phyloP scores from a whole-genome alignment of 441 rosid genomes.

The Euphorbia celastroides region DNA sequence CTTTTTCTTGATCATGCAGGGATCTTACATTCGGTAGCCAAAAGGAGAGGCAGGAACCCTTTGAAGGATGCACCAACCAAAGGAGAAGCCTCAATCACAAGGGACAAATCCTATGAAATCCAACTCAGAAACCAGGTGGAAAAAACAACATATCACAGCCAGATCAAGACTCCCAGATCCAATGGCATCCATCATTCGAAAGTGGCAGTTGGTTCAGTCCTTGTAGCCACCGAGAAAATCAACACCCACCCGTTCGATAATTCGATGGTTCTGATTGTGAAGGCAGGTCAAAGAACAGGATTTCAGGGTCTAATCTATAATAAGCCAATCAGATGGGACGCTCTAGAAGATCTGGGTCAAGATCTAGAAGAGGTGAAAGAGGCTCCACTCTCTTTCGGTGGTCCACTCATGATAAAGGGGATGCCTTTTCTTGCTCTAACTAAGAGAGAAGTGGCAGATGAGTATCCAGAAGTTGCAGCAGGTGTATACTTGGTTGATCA shows the following conservation, averaged over 20 bases:
- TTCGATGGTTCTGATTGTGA: slow-evolving; percentile 64
- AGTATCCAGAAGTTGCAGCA: slow-evolving; percentile 48
- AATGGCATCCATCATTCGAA: slow-evolving; percentile 22
- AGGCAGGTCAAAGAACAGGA: slow-evolving; percentile 46
- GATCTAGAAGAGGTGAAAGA: slow-evolving; percentile 51
- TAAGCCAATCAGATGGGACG: slow-evolving; percentile 71
- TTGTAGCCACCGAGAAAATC: slow-evolving; percentile 61
- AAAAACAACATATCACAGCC: slow-evolving; percentile 25
- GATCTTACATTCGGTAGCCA: slow-evolving; percentile 34
- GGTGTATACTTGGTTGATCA: slow-evolving; percentile 77
- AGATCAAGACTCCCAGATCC: slow-evolving; percentile 32
- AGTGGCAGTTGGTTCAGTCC: slow-evolving; percentile 57
- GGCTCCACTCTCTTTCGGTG: slow-evolving; percentile 70
- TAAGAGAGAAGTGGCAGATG: slow-evolving; percentile 28
- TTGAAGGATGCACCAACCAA: slow-evolving; percentile 18
- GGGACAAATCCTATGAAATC: slow-evolving; percentile 49
- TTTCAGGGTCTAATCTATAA: slow-evolving; percentile 80
- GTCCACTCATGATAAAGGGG: slow-evolving; percentile 58
- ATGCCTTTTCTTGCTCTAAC: slow-evolving; percentile 66
- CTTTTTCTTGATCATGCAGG: slow-evolving; percentile 30
- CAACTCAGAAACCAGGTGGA: slow-evolving; percentile 35
- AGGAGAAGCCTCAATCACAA: slow-evolving; percentile 22
- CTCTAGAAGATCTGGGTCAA: slow-evolving; percentile 46
- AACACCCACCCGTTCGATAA: slow-evolving; percentile 50
- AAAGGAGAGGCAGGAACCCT: slow-evolving; percentile 30